These are phyloP conservation scores for Parastagonospora avenae DNA, from an alignment of 2,329 filamentous ascomycete species.

Conservation along the genomic window DNA sequence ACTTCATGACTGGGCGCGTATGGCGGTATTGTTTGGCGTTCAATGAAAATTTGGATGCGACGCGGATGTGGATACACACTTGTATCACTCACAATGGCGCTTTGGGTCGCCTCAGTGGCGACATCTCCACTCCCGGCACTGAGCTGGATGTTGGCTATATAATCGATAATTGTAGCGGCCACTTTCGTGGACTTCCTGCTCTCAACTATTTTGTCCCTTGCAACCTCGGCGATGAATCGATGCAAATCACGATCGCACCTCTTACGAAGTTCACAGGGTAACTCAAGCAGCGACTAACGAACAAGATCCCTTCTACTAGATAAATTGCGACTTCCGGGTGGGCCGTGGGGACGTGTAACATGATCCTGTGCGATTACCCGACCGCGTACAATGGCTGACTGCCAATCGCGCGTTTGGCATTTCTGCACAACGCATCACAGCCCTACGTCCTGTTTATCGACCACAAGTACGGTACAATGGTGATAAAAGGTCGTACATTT, in stretches of 20 bases:
- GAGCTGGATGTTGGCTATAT: conserved; percentile 15
- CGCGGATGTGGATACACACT: conserved; percentile 4
- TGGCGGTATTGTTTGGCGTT: background rate
- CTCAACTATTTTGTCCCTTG: background rate
- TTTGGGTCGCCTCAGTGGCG: conserved; percentile 15
- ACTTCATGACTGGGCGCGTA: conserved; percentile 15
- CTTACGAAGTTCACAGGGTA: background rate
- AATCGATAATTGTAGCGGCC: conserved; percentile 21
- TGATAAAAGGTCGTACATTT: background rate
- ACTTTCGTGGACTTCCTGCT: background rate
- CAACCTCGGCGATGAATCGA: background rate
- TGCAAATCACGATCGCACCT: background rate
- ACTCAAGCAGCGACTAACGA: background rate
- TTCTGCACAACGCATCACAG: conserved; percentile 1
- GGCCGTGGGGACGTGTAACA: conserved; percentile 10
- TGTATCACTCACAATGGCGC: conserved; percentile 12
- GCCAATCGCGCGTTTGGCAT: conserved; percentile 9
- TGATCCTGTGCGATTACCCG: conserved; percentile 4
- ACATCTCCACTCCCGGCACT: conserved; percentile 10
- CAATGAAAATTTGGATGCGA: conserved; percentile 7
- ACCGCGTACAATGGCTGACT: background rate
- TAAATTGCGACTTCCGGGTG: conserved; percentile 8
- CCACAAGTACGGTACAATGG: background rate
- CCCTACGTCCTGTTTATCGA: background rate
- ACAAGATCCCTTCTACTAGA: background rate